Base-by-base conservation (phyloP, 345 rosid species). In the Salix brachista region DNA sequence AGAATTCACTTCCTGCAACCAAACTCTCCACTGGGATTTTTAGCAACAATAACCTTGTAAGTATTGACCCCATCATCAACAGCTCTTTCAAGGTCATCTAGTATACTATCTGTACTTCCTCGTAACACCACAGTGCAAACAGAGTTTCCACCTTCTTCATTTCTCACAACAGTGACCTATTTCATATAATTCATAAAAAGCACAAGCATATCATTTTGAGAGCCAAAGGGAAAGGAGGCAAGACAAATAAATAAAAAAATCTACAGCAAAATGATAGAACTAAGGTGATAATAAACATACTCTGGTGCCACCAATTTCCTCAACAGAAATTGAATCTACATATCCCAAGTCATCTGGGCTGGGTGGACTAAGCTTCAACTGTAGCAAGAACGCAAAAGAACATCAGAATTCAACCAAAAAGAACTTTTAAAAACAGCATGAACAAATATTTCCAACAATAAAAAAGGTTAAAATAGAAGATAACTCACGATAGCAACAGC, bases 41-140 rank as follows among this genome's bases (percentile, higher is more conserved):
- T 26, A 61, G 71, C 14, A 83, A 60, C 79, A 75, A 73, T 69
- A 76, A 96, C 99, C 97, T 94, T 96, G 83, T 94, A 96, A 26
- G 97, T 94, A 65, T 96, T 96, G 68, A 96, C 99, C 84, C 99
- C 99, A 82, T 96, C 99, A 68, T 96, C 99, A 79, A 96, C 94
- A 41, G 99, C 99, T 89, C 98, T 89, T 87, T 96, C 99, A 83
- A 94, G 98, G 81, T 96, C 98, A 76, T 96, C 99, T 77, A 96
- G 83, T 70, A 92, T 94, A 81, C 99, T 92, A 62, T 92, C 97
- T 1, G 99, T 96, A 81, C 98, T 94, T 83, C 97, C 98, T 74
- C 98, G 91, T 79, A 96, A 81, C 78, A 96, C 91, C 78, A 96
- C 93, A 67, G 99, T 94, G 36, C 92, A 82, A 8, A 94, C 85